Evolutionary conservation across 371 early-diverging fungal genomes (phyloP).

Genomic region (Nematocida sp.): DNA sequence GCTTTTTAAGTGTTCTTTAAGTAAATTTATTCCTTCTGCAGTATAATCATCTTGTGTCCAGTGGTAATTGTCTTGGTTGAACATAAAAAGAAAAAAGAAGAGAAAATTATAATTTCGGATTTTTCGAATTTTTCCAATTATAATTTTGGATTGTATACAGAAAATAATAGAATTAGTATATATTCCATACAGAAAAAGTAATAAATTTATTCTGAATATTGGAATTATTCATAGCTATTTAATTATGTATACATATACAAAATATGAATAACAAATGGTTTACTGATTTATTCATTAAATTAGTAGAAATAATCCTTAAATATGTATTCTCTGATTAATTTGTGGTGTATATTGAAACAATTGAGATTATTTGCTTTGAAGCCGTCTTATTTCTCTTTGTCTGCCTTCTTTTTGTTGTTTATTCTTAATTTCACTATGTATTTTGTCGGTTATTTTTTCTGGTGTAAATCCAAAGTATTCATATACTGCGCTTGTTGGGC

Average conservation of each 20-base stretch:
- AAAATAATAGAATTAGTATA: no score
- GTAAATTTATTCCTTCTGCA: conserved; percentile 9
- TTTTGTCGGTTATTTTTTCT: conserved; percentile 57
- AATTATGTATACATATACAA: no score
- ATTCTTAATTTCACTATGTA: not conserved
- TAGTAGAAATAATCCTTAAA: no score
- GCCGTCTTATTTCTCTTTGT: not conserved
- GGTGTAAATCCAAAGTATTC: conserved; percentile 63
- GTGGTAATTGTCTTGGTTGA: conserved; percentile 53
- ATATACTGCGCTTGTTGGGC: conserved; percentile 60
- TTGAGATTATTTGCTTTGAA: no score
- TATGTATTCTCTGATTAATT: no score
- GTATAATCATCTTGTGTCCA: conserved; percentile 54
- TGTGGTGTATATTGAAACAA: no score
- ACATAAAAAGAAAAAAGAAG: conserved; percentile 37
- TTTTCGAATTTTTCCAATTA: not conserved
- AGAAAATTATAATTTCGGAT: not conserved
- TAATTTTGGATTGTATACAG: no score
- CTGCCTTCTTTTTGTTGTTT: not conserved
- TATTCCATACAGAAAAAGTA: no score
- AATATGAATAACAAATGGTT: no score
- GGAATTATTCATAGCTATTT: no score
- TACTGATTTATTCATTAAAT: no score
- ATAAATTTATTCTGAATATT: no score
- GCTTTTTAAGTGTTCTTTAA: not conserved